phyloP scores from a whole-genome alignment of 2,329 filamentous ascomycete genomes.

The Clarireedia monteithiana region DNA sequence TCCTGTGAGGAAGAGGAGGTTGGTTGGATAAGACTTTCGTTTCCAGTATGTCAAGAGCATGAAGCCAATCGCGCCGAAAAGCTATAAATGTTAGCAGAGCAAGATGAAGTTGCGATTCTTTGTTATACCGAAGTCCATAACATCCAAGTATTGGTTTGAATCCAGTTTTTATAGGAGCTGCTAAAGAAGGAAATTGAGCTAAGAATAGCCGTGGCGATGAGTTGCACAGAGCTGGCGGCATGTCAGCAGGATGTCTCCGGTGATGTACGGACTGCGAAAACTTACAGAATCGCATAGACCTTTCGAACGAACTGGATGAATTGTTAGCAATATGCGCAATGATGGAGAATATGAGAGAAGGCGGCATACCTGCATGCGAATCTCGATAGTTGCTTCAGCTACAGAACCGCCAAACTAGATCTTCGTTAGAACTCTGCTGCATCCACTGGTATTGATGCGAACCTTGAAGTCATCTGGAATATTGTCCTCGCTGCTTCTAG shows the following conservation, averaged over 20 bases:
- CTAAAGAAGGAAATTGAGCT: conserved; percentile 84
- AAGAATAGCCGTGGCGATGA: conserved; percentile 74
- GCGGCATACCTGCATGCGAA: conserved; percentile 55
- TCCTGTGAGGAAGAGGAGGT: conserved; percentile 81
- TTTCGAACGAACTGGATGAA: conserved; percentile 78
- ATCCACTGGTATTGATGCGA: conserved; percentile 2
- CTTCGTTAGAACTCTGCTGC: conserved; percentile 9
- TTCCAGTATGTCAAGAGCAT: conserved; percentile 92
- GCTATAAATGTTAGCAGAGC: conserved; percentile 32
- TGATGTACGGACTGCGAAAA: not conserved
- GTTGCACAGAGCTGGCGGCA: conserved; percentile 63
- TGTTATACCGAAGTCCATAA: conserved; percentile 70
- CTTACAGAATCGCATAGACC: conserved; percentile 88
- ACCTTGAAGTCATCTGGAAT: conserved; percentile 97
- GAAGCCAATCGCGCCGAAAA: conserved; percentile 76
- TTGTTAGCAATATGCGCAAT: not conserved
- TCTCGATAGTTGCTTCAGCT: conserved; percentile 87
- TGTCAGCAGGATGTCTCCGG: not conserved
- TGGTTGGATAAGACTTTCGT: conserved; percentile 89
- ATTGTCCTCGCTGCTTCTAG: conserved; percentile 80
- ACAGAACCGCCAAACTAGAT: conserved; percentile 81
- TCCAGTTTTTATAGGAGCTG: conserved; percentile 71
- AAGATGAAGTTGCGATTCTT: not conserved
- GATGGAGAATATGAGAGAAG: not conserved
- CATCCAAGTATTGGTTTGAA: conserved; percentile 74